Base-by-base conservation (phyloP, 305 asterid genomes). In the Stenogyne calaminthoides region DNA sequence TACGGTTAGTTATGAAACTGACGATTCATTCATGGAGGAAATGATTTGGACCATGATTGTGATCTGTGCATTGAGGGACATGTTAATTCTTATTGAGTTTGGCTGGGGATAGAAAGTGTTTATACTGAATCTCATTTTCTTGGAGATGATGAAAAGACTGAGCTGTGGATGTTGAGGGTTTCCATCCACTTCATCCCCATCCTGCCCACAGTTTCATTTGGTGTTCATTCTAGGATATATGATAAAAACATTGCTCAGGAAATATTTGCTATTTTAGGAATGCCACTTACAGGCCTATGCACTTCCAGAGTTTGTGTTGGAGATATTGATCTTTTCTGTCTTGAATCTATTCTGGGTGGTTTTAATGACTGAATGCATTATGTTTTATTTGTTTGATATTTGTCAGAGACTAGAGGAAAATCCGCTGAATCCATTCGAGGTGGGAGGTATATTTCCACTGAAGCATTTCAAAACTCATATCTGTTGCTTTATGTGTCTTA, bases 351-450 rank as follows among this genome's bases (percentile, higher is more conserved):
- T 56, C 8, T n/a, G 22, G 39, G 55, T 25, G 65, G 55, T 72
- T 62, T 42, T 59, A 16, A 56, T 55, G 63, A 58, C 64, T 51
- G 36, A 64, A n/a, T 40, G 47, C 15, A 15, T 65, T 54, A 73
- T 78, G 46, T 62, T 39, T 58, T 52, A 40, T 73, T 77, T 70
- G 47, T 44, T 69, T 72, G 20, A 57, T 69, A 19, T 46, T 51
- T 25, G 47, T 42, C 78, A 95, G 99, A 92, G 78, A 79, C 90
- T 60, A 91, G 85, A 85, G 98, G 97, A 58, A 95, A 92, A 80
- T 97, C 96, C 59, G 86, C 99, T 16, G 99, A 95, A 83, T 96
- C 99, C 75, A 89, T 95, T 75, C 90, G 97, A 73, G 99, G 99
- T 64, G 99, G 99, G 78, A 92, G 99, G 99, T 95, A 89, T 72